phyloP scores from a whole-genome alignment of 2,329 filamentous ascomycete genomes.

The Ascochyta clinopodiicola region DNA sequence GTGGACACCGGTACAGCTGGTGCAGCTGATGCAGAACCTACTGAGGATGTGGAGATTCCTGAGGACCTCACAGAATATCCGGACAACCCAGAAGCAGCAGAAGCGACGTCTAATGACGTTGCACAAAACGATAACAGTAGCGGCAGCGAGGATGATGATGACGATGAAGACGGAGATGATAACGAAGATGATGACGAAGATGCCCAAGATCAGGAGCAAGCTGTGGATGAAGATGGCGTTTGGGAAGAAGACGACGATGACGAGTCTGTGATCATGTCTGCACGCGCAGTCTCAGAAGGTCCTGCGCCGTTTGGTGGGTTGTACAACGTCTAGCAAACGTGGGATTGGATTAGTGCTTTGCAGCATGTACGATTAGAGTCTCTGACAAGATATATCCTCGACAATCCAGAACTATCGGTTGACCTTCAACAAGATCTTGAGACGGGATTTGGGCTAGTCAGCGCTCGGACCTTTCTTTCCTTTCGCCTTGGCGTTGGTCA shows the following conservation, averaged over 20 bases:
- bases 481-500: slow-evolving; percentile 22
- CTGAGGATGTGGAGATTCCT: slow-evolving; percentile 33
- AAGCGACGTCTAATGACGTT: slow-evolving; percentile 31
- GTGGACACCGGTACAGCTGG: background rate
- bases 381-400: background rate
- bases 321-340: slow-evolving; percentile 22
- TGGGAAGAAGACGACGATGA: slow-evolving; percentile 27
- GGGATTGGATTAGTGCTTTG: background rate
- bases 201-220: slow-evolving; percentile 19
- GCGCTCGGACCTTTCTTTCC: slow-evolving; percentile 18
- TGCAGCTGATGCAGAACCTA: slow-evolving; percentile 18
- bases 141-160: slow-evolving; percentile 20
- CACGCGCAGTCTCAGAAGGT: slow-evolving; percentile 25
- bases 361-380: background rate
- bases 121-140: slow-evolving; percentile 20
- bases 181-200: slow-evolving; percentile 26
- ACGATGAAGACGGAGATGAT: slow-evolving; percentile 26
- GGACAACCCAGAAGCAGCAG: slow-evolving; percentile 37
- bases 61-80: slow-evolving; percentile 43
- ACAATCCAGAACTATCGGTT: background rate
- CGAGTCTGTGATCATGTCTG: slow-evolving; percentile 17
- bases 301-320: slow-evolving; percentile 34
- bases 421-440: no score
- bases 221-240: slow-evolving; percentile 25
- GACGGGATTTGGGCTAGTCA: no score